Conservation (phyloP, 345 rosid species). For the Cardamine occulta region DNA sequence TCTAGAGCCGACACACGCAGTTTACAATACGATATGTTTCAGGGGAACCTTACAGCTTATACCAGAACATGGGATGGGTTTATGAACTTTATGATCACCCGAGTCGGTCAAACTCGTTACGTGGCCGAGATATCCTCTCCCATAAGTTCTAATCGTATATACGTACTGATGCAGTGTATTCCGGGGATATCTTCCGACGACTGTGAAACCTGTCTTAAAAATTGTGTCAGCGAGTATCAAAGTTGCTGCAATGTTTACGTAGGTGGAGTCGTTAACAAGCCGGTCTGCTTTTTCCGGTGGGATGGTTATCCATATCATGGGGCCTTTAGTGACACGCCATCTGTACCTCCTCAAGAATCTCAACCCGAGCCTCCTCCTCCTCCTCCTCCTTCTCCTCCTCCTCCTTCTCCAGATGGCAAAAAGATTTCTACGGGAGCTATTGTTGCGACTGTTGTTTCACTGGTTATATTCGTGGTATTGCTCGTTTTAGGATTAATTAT, state of each 20-base stretch:
- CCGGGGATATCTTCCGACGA: constrained; percentile 13
- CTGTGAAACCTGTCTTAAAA: constrained; percentile 21
- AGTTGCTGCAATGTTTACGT: constrained; percentile 7
- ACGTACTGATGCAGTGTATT: constrained; percentile 31
- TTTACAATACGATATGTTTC: neutral
- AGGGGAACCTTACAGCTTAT: constrained; percentile 14
- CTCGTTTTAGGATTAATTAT: constrained; percentile 11
- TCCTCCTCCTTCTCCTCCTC: neutral
- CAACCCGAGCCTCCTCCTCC: no score
- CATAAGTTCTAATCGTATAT: constrained; percentile 27
- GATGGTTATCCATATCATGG: constrained; percentile 21
- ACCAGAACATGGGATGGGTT: constrained; percentile 11
- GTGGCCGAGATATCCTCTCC: neutral
- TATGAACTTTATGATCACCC: constrained; percentile 16
- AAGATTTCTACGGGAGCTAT: constrained; percentile 6
- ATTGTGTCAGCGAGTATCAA: neutral
- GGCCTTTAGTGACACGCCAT: constrained; percentile 26
- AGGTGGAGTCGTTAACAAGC: constrained; percentile 16
- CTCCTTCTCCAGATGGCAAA: constrained; percentile 6
- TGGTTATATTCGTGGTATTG: neutral
- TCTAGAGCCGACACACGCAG: neutral
- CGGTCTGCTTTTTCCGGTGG: constrained; percentile 37
- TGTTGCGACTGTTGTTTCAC: constrained; percentile 1
- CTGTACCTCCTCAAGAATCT: neutral
- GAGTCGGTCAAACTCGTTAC: constrained; percentile 4